Evolutionary conservation across 495 filamentous ascomycete genomes (phyloP).

Genomic region (Paragyromitra xinjiangensis): DNA sequence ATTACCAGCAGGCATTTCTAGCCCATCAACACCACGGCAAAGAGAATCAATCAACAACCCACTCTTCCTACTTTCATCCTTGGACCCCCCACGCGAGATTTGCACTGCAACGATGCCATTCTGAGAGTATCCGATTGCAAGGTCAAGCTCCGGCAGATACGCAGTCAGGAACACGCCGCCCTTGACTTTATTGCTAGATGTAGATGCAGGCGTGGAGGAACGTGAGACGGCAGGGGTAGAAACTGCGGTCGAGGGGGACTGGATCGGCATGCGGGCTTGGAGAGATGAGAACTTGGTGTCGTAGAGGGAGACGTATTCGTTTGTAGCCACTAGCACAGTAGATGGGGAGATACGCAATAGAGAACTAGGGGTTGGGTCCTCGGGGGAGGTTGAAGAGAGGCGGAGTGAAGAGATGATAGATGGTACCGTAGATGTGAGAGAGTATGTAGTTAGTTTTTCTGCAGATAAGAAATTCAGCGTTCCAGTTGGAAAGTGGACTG

Average conservation of each 20-base stretch:
- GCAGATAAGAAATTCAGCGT: conserved; percentile 51
- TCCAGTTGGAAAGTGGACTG: conserved; percentile 54
- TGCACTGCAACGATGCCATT: conserved; percentile 54
- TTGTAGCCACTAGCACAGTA: conserved; percentile 55
- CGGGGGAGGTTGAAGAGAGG: conserved; percentile 20
- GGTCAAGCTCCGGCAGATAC: conserved; percentile 50
- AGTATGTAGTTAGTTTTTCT: conserved; percentile 47
- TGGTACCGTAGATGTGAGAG: conserved; percentile 41
- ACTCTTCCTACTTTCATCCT: conserved; percentile 20
- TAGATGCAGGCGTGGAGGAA: conserved; percentile 44
- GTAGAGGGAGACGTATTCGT: conserved; percentile 53
- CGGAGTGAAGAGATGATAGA: conserved; percentile 38
- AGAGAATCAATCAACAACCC: conserved; percentile 55
- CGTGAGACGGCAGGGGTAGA: conserved; percentile 28
- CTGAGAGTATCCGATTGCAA: conserved; percentile 55
- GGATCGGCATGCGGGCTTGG: conserved; percentile 45
- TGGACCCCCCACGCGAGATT: conserved; percentile 40
- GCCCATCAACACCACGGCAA: conserved; percentile 51
- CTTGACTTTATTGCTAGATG: conserved; percentile 14
- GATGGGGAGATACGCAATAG: conserved; percentile 55
- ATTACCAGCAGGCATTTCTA: conserved; percentile 1
- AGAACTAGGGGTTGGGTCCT: conserved; percentile 29
- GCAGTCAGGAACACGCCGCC: conserved; percentile 46
- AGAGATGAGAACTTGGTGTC: conserved; percentile 57
- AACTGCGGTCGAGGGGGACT: conserved; percentile 16